A percentile compares a stretch with the other conserved stretches of the same genome.
These are phyloP conservation scores for Sergeia podlipaevii DNA, from an alignment of 208 protist species.

Conservation along the genomic window DNA sequence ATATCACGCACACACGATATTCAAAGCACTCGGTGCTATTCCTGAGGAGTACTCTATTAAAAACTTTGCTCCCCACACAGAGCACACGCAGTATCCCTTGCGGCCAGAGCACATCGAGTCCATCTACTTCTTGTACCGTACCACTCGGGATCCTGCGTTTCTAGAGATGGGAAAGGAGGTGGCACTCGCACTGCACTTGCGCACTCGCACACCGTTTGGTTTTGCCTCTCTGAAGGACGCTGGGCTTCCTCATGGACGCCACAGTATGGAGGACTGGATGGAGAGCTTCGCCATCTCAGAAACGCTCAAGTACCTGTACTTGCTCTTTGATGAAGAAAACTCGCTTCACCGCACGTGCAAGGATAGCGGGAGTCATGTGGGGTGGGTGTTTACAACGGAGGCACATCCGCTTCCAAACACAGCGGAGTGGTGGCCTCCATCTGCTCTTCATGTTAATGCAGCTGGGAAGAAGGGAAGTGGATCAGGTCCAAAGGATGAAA, in stretches of 20 bases:
- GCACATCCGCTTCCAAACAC: constrained; percentile 47
- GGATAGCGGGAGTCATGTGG: constrained; percentile 13
- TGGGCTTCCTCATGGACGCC: constrained; percentile 19
- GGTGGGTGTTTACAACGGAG: constrained; percentile 48
- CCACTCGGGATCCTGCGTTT: constrained; percentile 58
- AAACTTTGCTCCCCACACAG: not conserved
- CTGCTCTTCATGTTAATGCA: no score
- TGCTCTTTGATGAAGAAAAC: constrained; percentile 86
- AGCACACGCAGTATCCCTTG: constrained; percentile 43
- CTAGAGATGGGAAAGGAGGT: constrained; percentile 62
- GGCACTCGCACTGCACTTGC: constrained; percentile 44
- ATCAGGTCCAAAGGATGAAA: no score
- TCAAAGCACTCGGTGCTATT: constrained; percentile 57
- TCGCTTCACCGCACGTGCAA: constrained; percentile 10
- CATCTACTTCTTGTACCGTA: constrained; percentile 72
- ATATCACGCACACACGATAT: constrained; percentile 57
- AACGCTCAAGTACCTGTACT: constrained; percentile 96
- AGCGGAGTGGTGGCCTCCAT: constrained; percentile 28
- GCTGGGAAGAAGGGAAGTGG: no score
- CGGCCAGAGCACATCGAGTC: constrained; percentile 89
- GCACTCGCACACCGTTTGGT: constrained; percentile 44
- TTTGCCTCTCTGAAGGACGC: constrained; percentile 37
- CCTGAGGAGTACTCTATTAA: constrained; percentile 57
- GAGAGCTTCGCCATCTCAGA: constrained; percentile 94
- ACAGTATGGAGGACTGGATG: constrained; percentile 63